Conservation (phyloP, 2,329 filamentous ascomycete genomes). For the Dothistroma pini region DNA sequence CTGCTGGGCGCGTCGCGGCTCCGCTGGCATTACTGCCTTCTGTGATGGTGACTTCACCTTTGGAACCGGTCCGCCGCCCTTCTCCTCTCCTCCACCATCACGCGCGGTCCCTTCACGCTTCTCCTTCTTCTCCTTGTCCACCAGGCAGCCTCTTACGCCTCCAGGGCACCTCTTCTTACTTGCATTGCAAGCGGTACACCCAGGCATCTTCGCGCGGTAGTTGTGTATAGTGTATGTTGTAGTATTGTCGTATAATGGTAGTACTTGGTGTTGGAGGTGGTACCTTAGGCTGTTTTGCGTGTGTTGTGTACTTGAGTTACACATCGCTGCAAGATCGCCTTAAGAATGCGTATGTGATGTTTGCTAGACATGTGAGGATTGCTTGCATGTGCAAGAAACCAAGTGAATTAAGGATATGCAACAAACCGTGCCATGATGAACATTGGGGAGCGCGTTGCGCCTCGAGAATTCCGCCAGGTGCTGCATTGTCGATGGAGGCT, state of each 20-base stretch:
- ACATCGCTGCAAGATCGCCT: neutral
- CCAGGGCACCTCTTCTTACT: neutral
- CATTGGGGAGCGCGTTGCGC: neutral
- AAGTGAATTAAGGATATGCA: neutral
- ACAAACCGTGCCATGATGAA: neutral
- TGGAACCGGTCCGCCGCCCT: neutral
- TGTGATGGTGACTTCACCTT: neutral
- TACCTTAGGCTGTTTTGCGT: too few species aligned
- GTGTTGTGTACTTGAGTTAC: neutral
- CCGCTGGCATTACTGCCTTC: neutral
- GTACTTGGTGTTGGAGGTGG: neutral
- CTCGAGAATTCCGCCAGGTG: neutral
- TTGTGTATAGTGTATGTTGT: neutral
- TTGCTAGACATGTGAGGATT: neutral
- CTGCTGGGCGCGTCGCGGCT: neutral
- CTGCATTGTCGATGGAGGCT: neutral
- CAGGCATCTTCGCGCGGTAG: neutral
- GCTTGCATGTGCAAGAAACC: neutral
- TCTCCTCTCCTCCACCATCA: neutral
- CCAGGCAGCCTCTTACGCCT: neutral
- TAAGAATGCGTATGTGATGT: neutral
- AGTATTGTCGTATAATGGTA: neutral
- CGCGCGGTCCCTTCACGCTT: neutral
- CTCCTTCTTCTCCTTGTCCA: neutral
- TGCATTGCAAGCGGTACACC: neutral